Evolutionary conservation across 1,284 basidiomycete genomes (phyloP), one percentile per base, ranked within the genome.

Genomic region (Pseudozyma sp.): DNA sequence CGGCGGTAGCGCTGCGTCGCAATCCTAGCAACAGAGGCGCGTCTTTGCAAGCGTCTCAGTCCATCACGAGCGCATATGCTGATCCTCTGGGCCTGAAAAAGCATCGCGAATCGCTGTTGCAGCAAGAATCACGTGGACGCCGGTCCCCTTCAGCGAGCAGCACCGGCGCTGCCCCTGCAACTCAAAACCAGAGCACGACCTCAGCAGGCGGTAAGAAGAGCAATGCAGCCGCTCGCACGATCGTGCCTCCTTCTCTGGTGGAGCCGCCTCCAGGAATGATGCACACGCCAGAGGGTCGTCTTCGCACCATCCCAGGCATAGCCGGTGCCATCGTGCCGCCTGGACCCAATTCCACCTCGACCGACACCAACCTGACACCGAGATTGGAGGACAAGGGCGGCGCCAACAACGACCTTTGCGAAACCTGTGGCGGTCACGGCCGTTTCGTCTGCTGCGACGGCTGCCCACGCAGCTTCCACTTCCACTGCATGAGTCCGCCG

Each of bases 401-500:
- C 91, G 86, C 90, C 58, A 98, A 98, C 85, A 91, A 97, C 84
- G 95, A 98, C 85, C 93, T 93, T 81, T 98, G 95, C 85, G 95
- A 94, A 54, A 89, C 93, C 2, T 98, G 96, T 85, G 89, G 90
- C 31, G 87, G 88, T 13, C 86, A 87, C 51, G 88, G 88, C 31
- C 92, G 94, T 59, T 98, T 97, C 85, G 72, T 86, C 10, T 86
- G 86, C 73, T 99, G 96, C 85, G 96, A 99, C 84, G 94, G 95
- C 13, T 99, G 97, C 84, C 93, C 96, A 34, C 88, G 92, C 72
- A 94, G 94, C 24, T 99, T 97, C 85, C 96, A 99, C 86, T 90
- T 98, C 68, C 91, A 91, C 88, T 99, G 96, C 85, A 89, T 99
- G 78, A 92, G 97, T 84, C 96, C 96, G 44, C 96, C 96, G 24